phyloP scores from a whole-genome alignment of 352 stramenopile genomes.

The Phytophthora tubulina region DNA sequence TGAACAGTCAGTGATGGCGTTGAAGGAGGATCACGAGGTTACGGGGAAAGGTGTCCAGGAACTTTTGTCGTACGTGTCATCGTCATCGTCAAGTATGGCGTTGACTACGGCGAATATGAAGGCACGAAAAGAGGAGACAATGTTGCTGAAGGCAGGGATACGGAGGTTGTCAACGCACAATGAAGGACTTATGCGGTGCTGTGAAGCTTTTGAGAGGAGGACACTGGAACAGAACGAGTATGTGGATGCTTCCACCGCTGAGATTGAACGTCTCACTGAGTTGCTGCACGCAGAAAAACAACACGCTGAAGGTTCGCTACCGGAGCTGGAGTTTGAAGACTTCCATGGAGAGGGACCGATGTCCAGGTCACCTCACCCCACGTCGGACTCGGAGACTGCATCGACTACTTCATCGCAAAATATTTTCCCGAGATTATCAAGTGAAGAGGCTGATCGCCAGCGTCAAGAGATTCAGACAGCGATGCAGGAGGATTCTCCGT shows the following conservation, averaged over 20 bases:
- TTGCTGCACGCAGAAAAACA: conserved; percentile 41
- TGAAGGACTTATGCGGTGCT: conserved; percentile 57
- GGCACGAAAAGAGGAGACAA: conserved; percentile 58
- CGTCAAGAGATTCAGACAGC: conserved; percentile 49
- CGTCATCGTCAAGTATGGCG: conserved; percentile 33
- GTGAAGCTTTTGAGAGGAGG: conserved; percentile 55
- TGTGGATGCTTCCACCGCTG: conserved; percentile 46
- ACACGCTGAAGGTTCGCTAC: conserved; percentile 18
- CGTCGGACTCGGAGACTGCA: conserved; percentile 43
- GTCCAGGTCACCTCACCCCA: conserved; percentile 34
- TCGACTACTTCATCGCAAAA: conserved; percentile 50
- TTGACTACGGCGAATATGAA: conserved; percentile 56
- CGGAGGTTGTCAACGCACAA: conserved; percentile 53
- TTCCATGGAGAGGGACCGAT: conserved; percentile 29
- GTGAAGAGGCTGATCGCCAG: conserved; percentile 47
- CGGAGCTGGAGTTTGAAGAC: conserved; percentile 41
- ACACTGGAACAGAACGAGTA: conserved; percentile 59
- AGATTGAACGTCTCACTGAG: conserved; percentile 58
- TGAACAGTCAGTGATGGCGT: conserved; percentile 53
- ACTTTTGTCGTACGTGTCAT: conserved; percentile 58
- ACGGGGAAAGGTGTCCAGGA: conserved; percentile 71
- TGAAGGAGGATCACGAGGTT: conserved; percentile 75
- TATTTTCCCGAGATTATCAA: conserved; percentile 41
- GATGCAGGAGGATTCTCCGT: conserved; percentile 68
- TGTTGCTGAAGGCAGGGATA: conserved; percentile 60